Conservation (phyloP, 2,329 filamentous ascomycete species). For the Aureobasidium sp. region DNA sequence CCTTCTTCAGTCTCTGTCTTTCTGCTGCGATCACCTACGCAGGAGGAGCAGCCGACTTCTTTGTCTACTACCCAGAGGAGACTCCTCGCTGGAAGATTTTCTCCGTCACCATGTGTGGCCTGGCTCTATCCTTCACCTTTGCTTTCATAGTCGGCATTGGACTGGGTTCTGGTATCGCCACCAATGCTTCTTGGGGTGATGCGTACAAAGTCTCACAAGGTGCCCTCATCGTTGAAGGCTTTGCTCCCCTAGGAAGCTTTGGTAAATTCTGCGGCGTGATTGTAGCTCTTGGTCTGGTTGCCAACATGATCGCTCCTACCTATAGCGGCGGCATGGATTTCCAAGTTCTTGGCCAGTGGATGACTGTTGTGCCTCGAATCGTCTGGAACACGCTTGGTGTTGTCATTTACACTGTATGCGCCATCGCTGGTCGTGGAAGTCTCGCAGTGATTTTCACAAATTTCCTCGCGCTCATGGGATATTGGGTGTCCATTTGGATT, state of each 20-base stretch:
- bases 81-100: conserved; percentile 47
- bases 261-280: conserved; percentile 59
- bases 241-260: conserved; percentile 49
- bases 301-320: conserved; percentile 56
- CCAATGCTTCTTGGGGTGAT: conserved; percentile 44
- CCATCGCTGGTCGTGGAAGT: conserved; percentile 51
- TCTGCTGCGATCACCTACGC: conserved; percentile 57
- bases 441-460: conserved; percentile 59
- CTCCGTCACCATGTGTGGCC: conserved; percentile 46
- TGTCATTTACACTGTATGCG: conserved; percentile 55
- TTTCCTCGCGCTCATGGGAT: conserved; percentile 62
- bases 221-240: conserved; percentile 55
- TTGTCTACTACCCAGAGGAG: conserved; percentile 54
- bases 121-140: conserved; percentile 51
- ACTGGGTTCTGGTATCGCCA: conserved; percentile 48
- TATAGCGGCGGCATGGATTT: conserved; percentile 60
- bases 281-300: conserved; percentile 54
- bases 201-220: conserved; percentile 53
- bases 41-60: conserved; percentile 56
- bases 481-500: conserved; percentile 59
- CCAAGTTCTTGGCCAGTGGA: conserved; percentile 54
- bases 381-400: conserved; percentile 56
- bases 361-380: conserved; percentile 50
- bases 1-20: conserved; percentile 61
- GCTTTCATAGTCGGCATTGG: conserved; percentile 54